These are phyloP conservation scores for Bryoglossum gracile DNA, from an alignment of 495 filamentous ascomycete genomes.

Conservation along the genomic window DNA sequence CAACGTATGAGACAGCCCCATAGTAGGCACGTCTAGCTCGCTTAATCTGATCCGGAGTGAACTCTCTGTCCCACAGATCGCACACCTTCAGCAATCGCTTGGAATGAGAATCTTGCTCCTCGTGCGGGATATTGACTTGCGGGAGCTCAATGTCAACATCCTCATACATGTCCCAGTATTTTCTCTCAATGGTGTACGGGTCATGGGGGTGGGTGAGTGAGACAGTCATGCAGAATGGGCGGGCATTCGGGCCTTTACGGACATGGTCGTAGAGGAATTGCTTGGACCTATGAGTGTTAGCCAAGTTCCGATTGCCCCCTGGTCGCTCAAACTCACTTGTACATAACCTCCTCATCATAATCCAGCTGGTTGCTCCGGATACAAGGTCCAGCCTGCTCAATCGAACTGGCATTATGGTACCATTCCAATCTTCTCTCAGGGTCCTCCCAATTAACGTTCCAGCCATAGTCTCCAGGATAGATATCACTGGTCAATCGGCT, in stretches of 20 bases:
- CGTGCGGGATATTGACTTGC: conserved; percentile 61
- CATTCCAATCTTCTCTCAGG: conserved; percentile 78
- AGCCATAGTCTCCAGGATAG: conserved; percentile 85
- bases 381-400: conserved; percentile 75
- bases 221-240: conserved; percentile 81
- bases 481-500: conserved; percentile 84
- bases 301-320: not conserved
- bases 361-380: conserved; percentile 89
- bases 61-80: conserved; percentile 68
- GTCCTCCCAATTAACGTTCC: conserved; percentile 85
- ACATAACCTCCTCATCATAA: conserved; percentile 90
- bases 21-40: conserved; percentile 79
- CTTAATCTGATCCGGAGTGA: conserved; percentile 72
- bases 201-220: conserved; percentile 90
- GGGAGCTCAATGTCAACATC: conserved; percentile 77
- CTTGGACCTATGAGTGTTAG: conserved; percentile 37
- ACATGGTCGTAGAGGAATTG: conserved; percentile 83
- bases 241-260: conserved; percentile 53
- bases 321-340: conserved; percentile 38
- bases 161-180: conserved; percentile 87
- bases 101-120: conserved; percentile 76
- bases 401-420: conserved; percentile 88
- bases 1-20: conserved; percentile 81
- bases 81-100: conserved; percentile 73
- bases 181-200: conserved; percentile 79